Conservation (phyloP, 1,284 basidiomycete species). For the Malassezia nana region DNA sequence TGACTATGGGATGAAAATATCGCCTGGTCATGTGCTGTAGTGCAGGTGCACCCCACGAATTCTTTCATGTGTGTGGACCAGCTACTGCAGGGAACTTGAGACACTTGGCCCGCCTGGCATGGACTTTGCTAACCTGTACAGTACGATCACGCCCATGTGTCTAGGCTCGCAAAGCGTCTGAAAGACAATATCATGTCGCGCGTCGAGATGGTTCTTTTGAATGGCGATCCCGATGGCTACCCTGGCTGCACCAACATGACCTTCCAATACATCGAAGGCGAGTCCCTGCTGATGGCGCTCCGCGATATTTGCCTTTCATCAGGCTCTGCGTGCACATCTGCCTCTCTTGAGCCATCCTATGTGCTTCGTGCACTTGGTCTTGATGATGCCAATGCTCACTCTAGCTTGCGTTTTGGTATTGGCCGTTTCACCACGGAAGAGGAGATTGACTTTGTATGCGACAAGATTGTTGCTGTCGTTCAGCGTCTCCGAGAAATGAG, state of each 20-base stretch:
- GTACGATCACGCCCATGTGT: conserved; percentile 74
- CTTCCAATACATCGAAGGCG: conserved; percentile 94
- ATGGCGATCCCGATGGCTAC: conserved; percentile 67
- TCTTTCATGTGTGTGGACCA: conserved; percentile 50
- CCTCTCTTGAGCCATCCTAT: conserved; percentile 95
- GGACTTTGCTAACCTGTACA: conserved; percentile 13
- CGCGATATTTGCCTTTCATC: conserved; percentile 96
- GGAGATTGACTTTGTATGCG: conserved; percentile 87
- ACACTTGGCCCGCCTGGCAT: background rate
- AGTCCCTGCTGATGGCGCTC: conserved; percentile 92
- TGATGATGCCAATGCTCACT: conserved; percentile 98
- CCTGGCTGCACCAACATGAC: conserved; percentile 76
- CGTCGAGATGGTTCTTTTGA: conserved; percentile 82
- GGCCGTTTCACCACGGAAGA: conserved; percentile 96
- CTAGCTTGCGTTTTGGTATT: conserved; percentile 91
- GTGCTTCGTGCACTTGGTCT: conserved; percentile 84
- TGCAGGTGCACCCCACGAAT: background rate
- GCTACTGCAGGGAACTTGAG: conserved; percentile 83
- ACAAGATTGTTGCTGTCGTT: conserved; percentile 78
- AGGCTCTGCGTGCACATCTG: conserved; percentile 95
- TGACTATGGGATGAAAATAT: background rate
- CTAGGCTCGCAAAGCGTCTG: conserved; percentile 68
- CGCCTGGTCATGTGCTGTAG: background rate
- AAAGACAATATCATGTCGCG: conserved; percentile 69
- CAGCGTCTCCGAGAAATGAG: conserved; percentile 62